phyloP scores from a whole-genome alignment of 306 rosid species.

The Rosa chinensis region DNA sequence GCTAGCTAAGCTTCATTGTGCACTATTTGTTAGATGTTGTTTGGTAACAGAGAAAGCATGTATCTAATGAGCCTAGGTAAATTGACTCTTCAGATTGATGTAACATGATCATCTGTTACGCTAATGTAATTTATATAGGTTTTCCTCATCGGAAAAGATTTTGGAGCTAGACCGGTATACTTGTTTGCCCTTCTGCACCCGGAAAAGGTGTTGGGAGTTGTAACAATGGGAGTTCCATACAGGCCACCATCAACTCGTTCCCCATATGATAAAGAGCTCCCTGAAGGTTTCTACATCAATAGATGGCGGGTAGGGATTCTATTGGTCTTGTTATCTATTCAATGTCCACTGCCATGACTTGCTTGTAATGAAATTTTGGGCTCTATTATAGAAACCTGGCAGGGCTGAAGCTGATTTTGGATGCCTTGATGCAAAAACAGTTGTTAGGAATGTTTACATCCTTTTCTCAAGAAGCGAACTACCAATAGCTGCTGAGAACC shows the following conservation, averaged over 20 bases:
- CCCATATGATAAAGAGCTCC: conserved; percentile 35
- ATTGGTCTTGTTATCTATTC: not conserved
- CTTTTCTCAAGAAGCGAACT: conserved; percentile 63
- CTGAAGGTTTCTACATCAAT: conserved; percentile 51
- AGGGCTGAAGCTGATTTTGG: conserved; percentile 61
- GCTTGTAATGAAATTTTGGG: not conserved
- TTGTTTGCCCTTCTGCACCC: conserved; percentile 41
- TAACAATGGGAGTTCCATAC: conserved; percentile 57
- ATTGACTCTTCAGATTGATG: not conserved
- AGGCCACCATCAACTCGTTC: conserved; percentile 23
- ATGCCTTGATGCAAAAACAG: conserved; percentile 50
- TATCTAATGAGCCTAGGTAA: not conserved
- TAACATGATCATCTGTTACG: not conserved
- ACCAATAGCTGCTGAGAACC: conserved; percentile 47
- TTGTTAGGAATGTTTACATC: conserved; percentile 49
- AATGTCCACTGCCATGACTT: not conserved
- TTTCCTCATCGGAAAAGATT: conserved; percentile 56
- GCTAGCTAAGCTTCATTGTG: not conserved
- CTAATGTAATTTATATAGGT: conserved; percentile 21
- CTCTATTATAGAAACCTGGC: conserved; percentile 45
- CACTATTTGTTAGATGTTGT: not conserved
- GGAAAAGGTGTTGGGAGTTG: conserved; percentile 44
- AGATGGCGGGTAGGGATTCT: conserved; percentile 47
- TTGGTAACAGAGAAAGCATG: not conserved
- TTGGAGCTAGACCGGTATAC: conserved; percentile 50